A percentile compares a stretch with the other conserved stretches of the same genome.
Conservation (phyloP, 306 rosid genomes). For the Lathyrus sativus region DNA sequence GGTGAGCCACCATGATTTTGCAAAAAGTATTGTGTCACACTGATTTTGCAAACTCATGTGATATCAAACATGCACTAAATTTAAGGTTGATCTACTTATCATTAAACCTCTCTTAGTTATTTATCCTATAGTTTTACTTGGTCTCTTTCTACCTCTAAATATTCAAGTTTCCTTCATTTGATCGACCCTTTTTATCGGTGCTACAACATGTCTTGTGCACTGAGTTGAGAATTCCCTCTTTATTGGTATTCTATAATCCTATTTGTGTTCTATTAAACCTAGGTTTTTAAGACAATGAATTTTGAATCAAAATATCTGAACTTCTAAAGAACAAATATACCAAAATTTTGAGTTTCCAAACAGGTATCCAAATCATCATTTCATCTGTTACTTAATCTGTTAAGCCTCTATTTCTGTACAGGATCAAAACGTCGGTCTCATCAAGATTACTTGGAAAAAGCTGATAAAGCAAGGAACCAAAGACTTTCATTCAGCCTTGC, state of each 20-base stretch:
- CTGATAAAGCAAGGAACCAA: slow-evolving; percentile 93
- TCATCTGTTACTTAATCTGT: slow-evolving; percentile 25
- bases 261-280: background rate
- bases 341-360: background rate
- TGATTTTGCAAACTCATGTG: too few species aligned
- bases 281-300: background rate
- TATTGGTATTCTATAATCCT: background rate
- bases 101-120: too few species aligned
- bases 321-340: background rate
- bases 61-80: too few species aligned
- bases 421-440: slow-evolving; percentile 88
- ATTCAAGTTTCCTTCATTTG: too few species aligned
- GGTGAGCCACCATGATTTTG: too few species aligned
- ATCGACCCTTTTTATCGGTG: too few species aligned
- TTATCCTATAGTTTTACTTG: too few species aligned
- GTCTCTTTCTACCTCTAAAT: too few species aligned
- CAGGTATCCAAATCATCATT: background rate
- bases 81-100: too few species aligned
- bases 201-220: too few species aligned
- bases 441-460: slow-evolving; percentile 91
- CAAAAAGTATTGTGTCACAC: too few species aligned
- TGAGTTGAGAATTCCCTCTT: too few species aligned
- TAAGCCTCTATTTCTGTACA: slow-evolving; percentile 41
- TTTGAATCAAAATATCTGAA: background rate
- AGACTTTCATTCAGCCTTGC: slow-evolving; percentile 80